Evolutionary conservation across 2,329 filamentous ascomycete species (phyloP), one percentile per base, ranked within the genome.

Genomic region (Colletotrichum nymphaeae): DNA sequence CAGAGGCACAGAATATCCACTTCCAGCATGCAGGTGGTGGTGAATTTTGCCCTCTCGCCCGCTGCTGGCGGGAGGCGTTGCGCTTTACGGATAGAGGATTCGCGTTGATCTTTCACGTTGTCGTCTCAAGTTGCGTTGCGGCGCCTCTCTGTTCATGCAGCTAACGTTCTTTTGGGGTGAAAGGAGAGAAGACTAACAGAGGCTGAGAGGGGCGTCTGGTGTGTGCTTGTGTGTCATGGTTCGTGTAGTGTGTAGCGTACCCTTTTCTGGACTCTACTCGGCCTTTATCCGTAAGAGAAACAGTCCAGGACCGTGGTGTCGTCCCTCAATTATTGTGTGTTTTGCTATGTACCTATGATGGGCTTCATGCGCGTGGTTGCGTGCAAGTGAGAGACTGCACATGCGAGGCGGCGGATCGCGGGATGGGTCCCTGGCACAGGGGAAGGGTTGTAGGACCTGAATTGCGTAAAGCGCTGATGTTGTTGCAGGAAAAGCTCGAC

Each of bases 61-160:
- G 67, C 62, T 19, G 67, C 42, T 70, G 62, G 62, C 67, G 67
- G 67, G 32, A 24, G 59, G 37, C 59, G 16, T 42, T 42, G 37
- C 37, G 37, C 37, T 42, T 42, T 42, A 42, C 37, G 37, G 16
- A 19, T 19, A 42, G 37, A 42, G 16, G 37, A 19, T 42, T 42
- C 16, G 60, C 37, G 53, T 58, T 37, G 37, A 53, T 53, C 3
- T 49, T 49, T 49, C 64, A 42, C 37, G 37, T 67, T 26, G 69
- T 72, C 69, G 69, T 72, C 69, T 69, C 65, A 72, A 69, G 58
- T 59, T 55, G 37, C 63, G 52, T 57, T 57, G 63, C 65, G 69
- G 64, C 69, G 69, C 64, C 64, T 42, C 24, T 49, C 57, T 67
- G 11, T 72, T 62, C 57, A 69, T 69, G 69, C 69, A 69, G 69